Evolutionary conservation across 2,329 filamentous ascomycete species (phyloP).

Genomic region (Alternaria rosae): DNA sequence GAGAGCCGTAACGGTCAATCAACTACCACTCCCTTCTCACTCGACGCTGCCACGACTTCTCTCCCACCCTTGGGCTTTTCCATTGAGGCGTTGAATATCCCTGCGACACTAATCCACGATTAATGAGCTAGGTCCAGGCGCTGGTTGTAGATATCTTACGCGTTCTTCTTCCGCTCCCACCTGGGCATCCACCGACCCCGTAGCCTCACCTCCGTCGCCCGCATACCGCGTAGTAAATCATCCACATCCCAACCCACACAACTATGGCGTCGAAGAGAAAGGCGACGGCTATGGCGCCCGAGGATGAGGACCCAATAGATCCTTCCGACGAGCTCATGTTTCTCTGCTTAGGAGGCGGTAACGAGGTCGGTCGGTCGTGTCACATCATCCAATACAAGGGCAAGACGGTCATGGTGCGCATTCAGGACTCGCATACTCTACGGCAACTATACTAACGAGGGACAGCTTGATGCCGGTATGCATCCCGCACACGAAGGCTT

Average conservation of each 20-base stretch:
- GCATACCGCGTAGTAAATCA: not conserved
- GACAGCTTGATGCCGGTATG: conserved; percentile 92
- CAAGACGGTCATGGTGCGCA: conserved; percentile 93
- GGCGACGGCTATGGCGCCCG: conserved; percentile 77
- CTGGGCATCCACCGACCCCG: not conserved
- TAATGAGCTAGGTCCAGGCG: conserved; percentile 9
- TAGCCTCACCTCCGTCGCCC: conserved; percentile 1
- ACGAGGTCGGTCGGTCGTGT: conserved; percentile 95
- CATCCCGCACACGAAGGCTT: conserved; percentile 96
- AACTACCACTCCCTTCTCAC: not conserved
- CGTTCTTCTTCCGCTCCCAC: not conserved
- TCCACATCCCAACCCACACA: not conserved
- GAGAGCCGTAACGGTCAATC: conserved; percentile 17
- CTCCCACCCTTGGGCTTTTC: not conserved
- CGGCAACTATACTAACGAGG: conserved; percentile 29
- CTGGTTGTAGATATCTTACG: conserved; percentile 2
- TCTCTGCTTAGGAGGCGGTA: conserved; percentile 90
- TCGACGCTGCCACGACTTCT: not conserved
- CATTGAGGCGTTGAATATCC: not conserved
- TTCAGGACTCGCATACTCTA: not conserved
- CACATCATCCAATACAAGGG: conserved; percentile 99
- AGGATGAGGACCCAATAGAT: conserved; percentile 85
- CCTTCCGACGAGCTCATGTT: conserved; percentile 95
- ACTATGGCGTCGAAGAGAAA: conserved; percentile 94
- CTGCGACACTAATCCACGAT: conserved; percentile 5